Base-by-base conservation (phyloP, 2,329 filamentous ascomycete genomes). In the Westerdykella aurantiaca region DNA sequence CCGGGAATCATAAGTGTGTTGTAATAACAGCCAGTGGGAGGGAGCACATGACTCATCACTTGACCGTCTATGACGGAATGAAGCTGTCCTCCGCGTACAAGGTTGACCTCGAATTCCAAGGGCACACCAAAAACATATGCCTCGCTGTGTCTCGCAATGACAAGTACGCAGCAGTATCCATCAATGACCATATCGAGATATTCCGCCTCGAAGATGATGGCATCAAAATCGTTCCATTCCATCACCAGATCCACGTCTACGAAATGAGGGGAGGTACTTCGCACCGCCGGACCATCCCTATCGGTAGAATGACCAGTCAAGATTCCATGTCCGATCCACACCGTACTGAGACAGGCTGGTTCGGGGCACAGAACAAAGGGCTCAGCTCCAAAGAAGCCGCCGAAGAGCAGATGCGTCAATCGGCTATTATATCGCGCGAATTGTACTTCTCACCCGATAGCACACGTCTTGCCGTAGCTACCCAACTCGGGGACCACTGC, bases 391-490 rank as follows among this genome's bases (percentile, higher is more conserved):
- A 43, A 46, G 57, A 60, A 41, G 49, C 43, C 5, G 57, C 60
- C n/a, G 62, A 66, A 40, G 63, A 67, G 33, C 55, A 58, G 6
- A 52, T 56, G 33, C 40, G 51, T 40, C 54, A 56, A 38, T 49
- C 52, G 21, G 52, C 52, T 4, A 53, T 63, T 21, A 55, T 63
- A 21, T 58, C 60, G 12, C 52, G 63, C 23, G 64, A 57, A 42
- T 42, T 67, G 2, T 57, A 63, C 38, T 68, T 67, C 31, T 66
- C 63, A 1, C 53, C 58, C 6, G 59, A 68, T 45, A 59, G 55
- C 31, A 57, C 56, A 41, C 50, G 52, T 13, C 55, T 68, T 13
- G 56, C 61, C 11, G 58, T 67, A 14, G 62, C 63, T 7, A 65
- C 61, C 1, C 63, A 64, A 39, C 52, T 66, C 3, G 61, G 55